Conservation (phyloP, 2,329 filamentous ascomycete species). For the Trichoderma atroviride region DNA sequence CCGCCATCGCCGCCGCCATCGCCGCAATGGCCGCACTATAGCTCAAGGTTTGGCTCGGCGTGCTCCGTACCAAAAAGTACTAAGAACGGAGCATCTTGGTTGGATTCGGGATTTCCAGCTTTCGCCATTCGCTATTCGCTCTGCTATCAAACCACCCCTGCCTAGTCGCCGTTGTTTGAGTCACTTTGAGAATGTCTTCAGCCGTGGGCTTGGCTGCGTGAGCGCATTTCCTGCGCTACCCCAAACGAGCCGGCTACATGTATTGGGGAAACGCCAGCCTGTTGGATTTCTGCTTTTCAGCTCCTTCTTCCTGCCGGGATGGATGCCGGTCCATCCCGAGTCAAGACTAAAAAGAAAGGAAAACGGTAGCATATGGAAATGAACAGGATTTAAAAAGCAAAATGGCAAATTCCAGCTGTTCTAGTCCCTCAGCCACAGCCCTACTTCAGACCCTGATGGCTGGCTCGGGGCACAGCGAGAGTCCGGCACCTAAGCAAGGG, state of each 20-base stretch:
- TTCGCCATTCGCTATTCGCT: not conserved
- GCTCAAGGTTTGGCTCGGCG: not conserved
- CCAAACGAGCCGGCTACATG: not conserved
- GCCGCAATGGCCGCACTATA: slow-evolving; percentile 6
- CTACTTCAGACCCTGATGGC: not conserved
- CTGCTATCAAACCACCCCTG: not conserved
- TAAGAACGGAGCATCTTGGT: not conserved
- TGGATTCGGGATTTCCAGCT: not conserved
- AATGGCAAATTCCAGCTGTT: not conserved
- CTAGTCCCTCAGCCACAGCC: slow-evolving; percentile 18
- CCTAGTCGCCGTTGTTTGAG: not conserved
- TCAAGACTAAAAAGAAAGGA: not conserved
- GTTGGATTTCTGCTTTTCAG: not conserved
- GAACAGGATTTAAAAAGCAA: not conserved
- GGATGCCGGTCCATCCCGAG: not conserved
- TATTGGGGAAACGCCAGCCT: not conserved
- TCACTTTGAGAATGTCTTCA: not conserved
- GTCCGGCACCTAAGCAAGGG: not conserved
- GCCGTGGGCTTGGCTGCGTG: not conserved
- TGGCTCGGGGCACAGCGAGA: not conserved
- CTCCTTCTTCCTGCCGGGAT: not conserved
- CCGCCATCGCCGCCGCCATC: slow-evolving; percentile 4
- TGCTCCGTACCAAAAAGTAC: not conserved
- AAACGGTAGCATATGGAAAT: not conserved
- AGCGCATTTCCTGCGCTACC: not conserved